Evolutionary conservation across 192 early-diverging fungal genomes (phyloP), one percentile per base, ranked within the genome.

Genomic region (Dimargaris cristalligena): DNA sequence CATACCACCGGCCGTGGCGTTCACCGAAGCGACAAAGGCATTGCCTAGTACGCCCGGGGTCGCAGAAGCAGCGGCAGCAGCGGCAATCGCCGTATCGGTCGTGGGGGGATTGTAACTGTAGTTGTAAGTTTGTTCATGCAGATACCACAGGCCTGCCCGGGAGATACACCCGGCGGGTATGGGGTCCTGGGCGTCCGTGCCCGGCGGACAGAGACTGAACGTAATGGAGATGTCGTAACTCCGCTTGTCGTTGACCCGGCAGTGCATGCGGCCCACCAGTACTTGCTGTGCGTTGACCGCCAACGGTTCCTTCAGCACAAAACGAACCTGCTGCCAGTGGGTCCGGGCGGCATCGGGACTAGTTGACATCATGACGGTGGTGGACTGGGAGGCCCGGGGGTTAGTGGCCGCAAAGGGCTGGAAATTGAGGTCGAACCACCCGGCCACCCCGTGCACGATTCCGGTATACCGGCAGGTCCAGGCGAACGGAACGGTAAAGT

Each of bases 301-400:
- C 30, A 99, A 67, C 10, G 95, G 95, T 69, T 94, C 91, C 65
- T 84, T 84, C 32, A 95, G 80, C 59, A 98, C 61, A 68, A 98
- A 84, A 10, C 94, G 82, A 20, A 92, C 89, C 69, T 98, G 94
- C 63, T 97, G 94, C 95, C 95, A 99, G 65, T 99, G 95, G 6
- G 95, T 99, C 4, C 83, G 81, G 38, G 92, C 88, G 2, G 90
- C 80, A 30, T 77, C 61, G 4, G 94, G 94, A 8, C 77, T 74
- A 8, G 94, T 98, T 8, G 87, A 86, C 78, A 98, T 86, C n/a
- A 79, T 65, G n/a, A 80, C 78, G 38, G 81, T 77, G 4, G 77
- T 80, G 25, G 72, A 55, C 3, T 26, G n/a, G 34, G 30, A n/a
- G 4, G 38, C 4, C n/a, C n/a, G n/a, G n/a, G n/a, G n/a, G n/a